Evolutionary conservation across 2,329 filamentous ascomycete species (phyloP).

Genomic region (Phaeosphaeriaceae sp.): DNA sequence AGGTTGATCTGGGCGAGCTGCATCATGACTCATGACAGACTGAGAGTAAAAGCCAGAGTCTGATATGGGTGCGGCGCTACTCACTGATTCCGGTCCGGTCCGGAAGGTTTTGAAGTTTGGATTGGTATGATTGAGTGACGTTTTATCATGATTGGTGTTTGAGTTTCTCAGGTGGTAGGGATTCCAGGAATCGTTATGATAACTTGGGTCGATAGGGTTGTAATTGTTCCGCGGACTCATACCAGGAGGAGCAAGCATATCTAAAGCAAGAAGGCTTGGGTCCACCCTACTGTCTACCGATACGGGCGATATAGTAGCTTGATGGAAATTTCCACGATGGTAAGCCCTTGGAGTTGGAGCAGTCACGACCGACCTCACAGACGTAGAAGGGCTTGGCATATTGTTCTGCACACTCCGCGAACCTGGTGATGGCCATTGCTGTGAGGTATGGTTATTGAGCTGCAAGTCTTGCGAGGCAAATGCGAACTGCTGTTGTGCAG

Average conservation of each 20-base stretch:
- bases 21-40: constrained; percentile 42
- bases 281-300: constrained; percentile 11
- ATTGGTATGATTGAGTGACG: constrained; percentile 12
- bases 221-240: constrained; percentile 3
- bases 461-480: constrained; percentile 16
- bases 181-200: constrained; percentile 38
- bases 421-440: constrained; percentile 26
- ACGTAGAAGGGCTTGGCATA: constrained; percentile 25
- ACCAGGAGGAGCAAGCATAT: constrained; percentile 21
- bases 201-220: constrained; percentile 19
- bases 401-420: constrained; percentile 19
- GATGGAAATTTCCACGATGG: constrained; percentile 10
- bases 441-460: constrained; percentile 13
- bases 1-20: constrained; percentile 22
- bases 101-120: constrained; percentile 24
- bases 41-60: constrained; percentile 45
- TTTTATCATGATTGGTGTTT: constrained; percentile 3
- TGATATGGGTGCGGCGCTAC: constrained; percentile 19
- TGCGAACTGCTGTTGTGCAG: constrained; percentile 22
- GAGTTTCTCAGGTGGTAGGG: constrained; percentile 23
- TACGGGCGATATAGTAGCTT: constrained; percentile 2
- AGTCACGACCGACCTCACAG: constrained; percentile 17
- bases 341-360: constrained; percentile 11
- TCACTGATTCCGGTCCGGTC: constrained; percentile 5
- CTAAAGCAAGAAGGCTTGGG: constrained; percentile 12